Evolutionary conservation across 208 protist genomes (phyloP).

Genomic region (Leishmania turanica): DNA sequence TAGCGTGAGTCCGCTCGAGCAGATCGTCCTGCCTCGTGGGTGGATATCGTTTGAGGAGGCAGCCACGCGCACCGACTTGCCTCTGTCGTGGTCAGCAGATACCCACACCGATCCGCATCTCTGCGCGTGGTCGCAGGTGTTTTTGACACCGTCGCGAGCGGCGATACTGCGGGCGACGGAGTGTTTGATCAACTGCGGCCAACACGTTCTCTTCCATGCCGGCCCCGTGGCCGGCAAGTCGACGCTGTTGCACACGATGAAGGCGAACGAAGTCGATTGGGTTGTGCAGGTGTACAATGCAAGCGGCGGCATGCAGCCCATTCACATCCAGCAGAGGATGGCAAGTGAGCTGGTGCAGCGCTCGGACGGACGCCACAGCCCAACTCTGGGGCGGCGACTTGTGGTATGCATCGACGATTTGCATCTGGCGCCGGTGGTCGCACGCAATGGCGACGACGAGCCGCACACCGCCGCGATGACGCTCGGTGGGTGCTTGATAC

Average conservation of each 20-base stretch:
- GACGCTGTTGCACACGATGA: conserved; percentile 66
- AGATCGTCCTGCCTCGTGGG: conserved; percentile 43
- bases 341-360: conserved; percentile 42
- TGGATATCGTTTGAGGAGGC: conserved; percentile 75
- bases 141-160: conserved; percentile 56
- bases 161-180: conserved; percentile 60
- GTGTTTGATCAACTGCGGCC: conserved; percentile 75
- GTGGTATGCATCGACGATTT: conserved; percentile 88
- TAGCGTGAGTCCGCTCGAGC: conserved; percentile 25
- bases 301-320: conserved; percentile 47
- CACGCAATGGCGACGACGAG: conserved; percentile 6
- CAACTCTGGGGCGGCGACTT: conserved; percentile 65
- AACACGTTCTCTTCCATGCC: conserved; percentile 73
- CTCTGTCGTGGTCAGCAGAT: conserved; percentile 47
- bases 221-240: conserved; percentile 61
- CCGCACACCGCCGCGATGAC: conserved; percentile 11
- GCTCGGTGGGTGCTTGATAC: conserved; percentile 55
- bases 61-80: conserved; percentile 34
- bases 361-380: conserved; percentile 57
- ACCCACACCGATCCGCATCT: conserved; percentile 36
- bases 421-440: conserved; percentile 43
- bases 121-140: conserved; percentile 63
- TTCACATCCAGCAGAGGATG: conserved; percentile 65
- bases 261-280: conserved; percentile 55
- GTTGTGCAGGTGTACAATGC: conserved; percentile 50